Percentiles rank a stretch among this genome's conserved stretches.
Evolutionary conservation across 805 yeast genomes (phyloP).

Genomic region (Candida nonsorbophila): DNA sequence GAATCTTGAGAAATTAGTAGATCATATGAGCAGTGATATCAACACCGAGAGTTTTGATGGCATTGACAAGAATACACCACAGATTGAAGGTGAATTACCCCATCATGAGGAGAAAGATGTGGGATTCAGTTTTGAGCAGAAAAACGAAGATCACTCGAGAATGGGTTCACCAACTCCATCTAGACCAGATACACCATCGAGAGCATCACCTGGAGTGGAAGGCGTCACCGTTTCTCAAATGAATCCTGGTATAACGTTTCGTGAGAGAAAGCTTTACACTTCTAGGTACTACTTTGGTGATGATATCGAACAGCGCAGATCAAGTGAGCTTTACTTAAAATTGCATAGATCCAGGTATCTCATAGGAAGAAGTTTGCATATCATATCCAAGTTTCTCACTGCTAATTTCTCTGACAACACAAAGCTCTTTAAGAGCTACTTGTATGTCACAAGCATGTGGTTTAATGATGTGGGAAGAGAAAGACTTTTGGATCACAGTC

Average conservation of each 20-base stretch:
- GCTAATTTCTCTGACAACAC: conserved; percentile 58
- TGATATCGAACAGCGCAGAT: conserved; percentile 39
- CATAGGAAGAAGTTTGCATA: conserved; percentile 63
- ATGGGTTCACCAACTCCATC: conserved; percentile 11
- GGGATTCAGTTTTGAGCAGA: conserved; percentile 8
- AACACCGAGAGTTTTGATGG: conserved; percentile 12
- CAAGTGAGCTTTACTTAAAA: conserved; percentile 23
- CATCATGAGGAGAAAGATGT: conserved; percentile 21
- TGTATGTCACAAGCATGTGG: conserved; percentile 70
- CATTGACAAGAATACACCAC: conserved; percentile 10
- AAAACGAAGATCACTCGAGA: conserved; percentile 9
- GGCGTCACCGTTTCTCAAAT: conserved; percentile 41
- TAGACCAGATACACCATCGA: conserved; percentile 28
- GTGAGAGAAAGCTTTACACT: conserved; percentile 59
- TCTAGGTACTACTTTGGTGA: conserved; percentile 63
- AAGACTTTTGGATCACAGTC: conserved; percentile 51
- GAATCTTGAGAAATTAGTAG: conserved; percentile 27
- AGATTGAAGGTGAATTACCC: conserved; percentile 17
- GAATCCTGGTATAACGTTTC: conserved; percentile 51
- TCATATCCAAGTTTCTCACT: conserved; percentile 42
- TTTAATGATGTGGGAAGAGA: conserved; percentile 77
- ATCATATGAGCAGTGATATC: conserved; percentile 20
- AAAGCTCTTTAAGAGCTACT: conserved; percentile 52
- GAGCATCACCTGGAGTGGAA: conserved; percentile 43
- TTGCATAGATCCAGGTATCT: conserved; percentile 58